These are phyloP conservation scores for Rhynchosporium agropyri DNA, from an alignment of 2,329 filamentous ascomycete species.

Conservation along the genomic window DNA sequence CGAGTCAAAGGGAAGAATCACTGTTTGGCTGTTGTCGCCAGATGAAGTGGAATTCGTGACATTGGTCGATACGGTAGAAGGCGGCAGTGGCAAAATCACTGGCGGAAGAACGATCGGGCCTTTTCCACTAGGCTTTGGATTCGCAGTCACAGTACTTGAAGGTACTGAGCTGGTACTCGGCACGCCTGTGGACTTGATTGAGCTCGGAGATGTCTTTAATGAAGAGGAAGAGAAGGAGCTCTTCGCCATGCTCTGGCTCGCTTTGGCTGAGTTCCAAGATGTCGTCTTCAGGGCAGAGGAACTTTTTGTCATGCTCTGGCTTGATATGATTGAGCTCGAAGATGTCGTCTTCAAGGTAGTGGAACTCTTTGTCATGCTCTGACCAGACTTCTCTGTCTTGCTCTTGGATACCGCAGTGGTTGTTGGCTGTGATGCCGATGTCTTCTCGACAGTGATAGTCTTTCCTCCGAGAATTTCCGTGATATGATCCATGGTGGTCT, in stretches of 20 bases:
- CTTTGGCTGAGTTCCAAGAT: not conserved
- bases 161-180: not conserved
- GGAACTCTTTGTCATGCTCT: not conserved
- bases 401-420: not conserved
- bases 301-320: not conserved
- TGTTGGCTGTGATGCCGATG: not conserved
- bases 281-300: not conserved
- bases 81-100: not conserved
- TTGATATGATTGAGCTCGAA: not conserved
- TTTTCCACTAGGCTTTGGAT: not conserved
- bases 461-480: not conserved
- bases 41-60: not conserved
- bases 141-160: not conserved
- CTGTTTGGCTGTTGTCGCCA: not conserved
- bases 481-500: conserved; percentile 1
- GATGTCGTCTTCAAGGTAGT: not conserved
- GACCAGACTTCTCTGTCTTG: no score
- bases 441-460: conserved; percentile 1
- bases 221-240: not conserved
- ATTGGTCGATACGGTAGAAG: not conserved
- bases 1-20: not conserved
- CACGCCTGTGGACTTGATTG: not conserved
- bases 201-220: not conserved
- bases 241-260: not conserved
- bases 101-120: not conserved